A percentile compares a stretch with the other conserved stretches of the same genome.
Evolutionary conservation across 345 rosid species (phyloP).

Genomic region (Fremontodendron californicum): DNA sequence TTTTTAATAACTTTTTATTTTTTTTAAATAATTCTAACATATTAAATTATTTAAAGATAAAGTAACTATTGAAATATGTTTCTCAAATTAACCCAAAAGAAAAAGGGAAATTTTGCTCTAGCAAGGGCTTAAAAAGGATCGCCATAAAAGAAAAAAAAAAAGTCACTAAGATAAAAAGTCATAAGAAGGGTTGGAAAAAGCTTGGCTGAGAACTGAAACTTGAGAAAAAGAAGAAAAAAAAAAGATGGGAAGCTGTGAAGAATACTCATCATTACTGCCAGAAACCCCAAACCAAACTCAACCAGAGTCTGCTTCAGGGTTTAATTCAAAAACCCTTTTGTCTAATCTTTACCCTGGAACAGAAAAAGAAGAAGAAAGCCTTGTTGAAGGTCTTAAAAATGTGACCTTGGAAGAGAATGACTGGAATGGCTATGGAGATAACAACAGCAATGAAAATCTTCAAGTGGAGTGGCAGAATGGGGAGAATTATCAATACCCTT

Average conservation of each 20-base stretch:
- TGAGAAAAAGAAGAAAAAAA: too few relatives aligned
- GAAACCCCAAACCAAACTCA: slow-evolving; percentile 7
- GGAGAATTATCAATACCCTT: slow-evolving; percentile 7
- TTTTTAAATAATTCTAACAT: too few relatives aligned
- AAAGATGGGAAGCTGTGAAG: slow-evolving; percentile 5
- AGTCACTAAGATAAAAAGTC: neutral
- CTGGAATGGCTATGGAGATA: neutral
- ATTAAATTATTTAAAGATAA: too few relatives aligned
- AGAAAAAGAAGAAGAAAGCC: neutral
- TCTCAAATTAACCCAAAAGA: too few relatives aligned
- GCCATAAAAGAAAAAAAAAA: too few relatives aligned
- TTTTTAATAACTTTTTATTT: too few relatives aligned
- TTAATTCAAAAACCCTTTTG: neutral
- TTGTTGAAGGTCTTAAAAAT: neutral
- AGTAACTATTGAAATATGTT: too few relatives aligned
- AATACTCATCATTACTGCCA: neutral
- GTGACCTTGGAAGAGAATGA: slow-evolving; percentile 1
- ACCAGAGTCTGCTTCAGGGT: neutral
- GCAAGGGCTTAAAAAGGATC: too few relatives aligned
- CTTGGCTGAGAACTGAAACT: neutral
- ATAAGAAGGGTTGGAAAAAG: neutral
- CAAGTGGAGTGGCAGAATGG: neutral
- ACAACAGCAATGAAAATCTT: neutral
- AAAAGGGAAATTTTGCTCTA: too few relatives aligned
- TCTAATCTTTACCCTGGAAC: neutral